These are phyloP conservation scores for Fusarium sp. DNA, from an alignment of 2,329 filamentous ascomycete genomes.

Conservation along the genomic window DNA sequence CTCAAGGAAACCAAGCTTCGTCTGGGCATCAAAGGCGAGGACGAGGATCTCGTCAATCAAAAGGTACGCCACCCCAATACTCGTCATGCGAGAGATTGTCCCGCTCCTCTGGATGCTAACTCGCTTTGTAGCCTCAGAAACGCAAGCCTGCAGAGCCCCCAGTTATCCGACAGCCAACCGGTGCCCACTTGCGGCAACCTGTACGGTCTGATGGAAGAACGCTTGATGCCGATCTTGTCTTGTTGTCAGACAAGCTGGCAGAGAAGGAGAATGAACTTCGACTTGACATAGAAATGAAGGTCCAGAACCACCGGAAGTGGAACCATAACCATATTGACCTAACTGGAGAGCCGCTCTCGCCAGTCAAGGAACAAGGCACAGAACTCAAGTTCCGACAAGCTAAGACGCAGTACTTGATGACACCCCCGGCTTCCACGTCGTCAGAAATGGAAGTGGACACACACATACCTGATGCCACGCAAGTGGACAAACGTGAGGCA, in stretches of 20 bases:
- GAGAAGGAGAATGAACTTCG: conserved; percentile 86
- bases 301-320: conserved; percentile 90
- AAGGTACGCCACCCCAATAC: conserved; percentile 71
- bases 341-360: conserved; percentile 86
- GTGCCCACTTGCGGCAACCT: conserved; percentile 75
- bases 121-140: conserved; percentile 72
- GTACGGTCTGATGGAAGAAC: conserved; percentile 76
- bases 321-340: conserved; percentile 90
- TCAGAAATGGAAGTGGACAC: conserved; percentile 70
- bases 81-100: conserved; percentile 44
- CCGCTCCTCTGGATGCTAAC: conserved; percentile 50
- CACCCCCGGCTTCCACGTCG: conserved; percentile 68
- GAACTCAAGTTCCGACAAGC: conserved; percentile 76
- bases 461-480: conserved; percentile 58
- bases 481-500: conserved; percentile 49
- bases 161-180: conserved; percentile 69
- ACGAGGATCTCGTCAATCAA: conserved; percentile 94
- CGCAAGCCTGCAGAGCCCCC: conserved; percentile 72
- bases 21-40: conserved; percentile 89
- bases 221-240: conserved; percentile 81
- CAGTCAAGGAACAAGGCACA: conserved; percentile 73
- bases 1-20: conserved; percentile 91
- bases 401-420: conserved; percentile 77
- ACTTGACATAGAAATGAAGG: conserved; percentile 85
- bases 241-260: conserved; percentile 79